Conservation (phyloP, 305 asterid genomes). For the Ruellia speciosa region DNA sequence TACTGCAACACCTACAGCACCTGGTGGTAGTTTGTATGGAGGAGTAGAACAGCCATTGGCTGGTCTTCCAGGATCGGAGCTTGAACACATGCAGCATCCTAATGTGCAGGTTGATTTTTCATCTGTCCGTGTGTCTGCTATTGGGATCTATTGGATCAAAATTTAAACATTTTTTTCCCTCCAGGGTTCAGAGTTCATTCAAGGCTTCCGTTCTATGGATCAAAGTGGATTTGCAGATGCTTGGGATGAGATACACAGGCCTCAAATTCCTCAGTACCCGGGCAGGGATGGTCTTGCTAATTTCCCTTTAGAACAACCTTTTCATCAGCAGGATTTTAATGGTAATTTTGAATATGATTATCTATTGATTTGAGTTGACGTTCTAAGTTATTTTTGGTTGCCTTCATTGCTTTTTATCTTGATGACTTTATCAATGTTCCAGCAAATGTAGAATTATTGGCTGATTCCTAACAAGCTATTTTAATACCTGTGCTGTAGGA, state of each 20-base stretch:
- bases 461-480: conserved; percentile 20
- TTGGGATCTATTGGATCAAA: conserved; percentile 18
- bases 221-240: conserved; percentile 72
- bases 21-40: conserved; percentile 52
- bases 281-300: conserved; percentile 34
- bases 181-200: conserved; percentile 81
- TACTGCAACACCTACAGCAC: conserved; percentile 45
- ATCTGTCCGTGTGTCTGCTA: conserved; percentile 1
- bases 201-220: conserved; percentile 65
- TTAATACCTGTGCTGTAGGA: conserved; percentile 42
- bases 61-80: conserved; percentile 84
- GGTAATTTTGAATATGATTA: conserved; percentile 39
- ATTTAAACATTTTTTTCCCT: conserved; percentile 17
- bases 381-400: neutral
- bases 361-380: conserved; percentile 1
- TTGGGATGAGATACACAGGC: conserved; percentile 87
- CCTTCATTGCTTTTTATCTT: neutral
- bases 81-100: conserved; percentile 54
- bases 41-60: conserved; percentile 62
- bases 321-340: conserved; percentile 48
- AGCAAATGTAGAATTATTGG: conserved; percentile 8
- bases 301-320: conserved; percentile 45
- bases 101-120: conserved; percentile 58
- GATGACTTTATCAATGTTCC: neutral
- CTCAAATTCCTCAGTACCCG: conserved; percentile 49